phyloP scores from a whole-genome alignment of 2,329 filamentous ascomycete genomes.

The Zasmidium citrigriseum region DNA sequence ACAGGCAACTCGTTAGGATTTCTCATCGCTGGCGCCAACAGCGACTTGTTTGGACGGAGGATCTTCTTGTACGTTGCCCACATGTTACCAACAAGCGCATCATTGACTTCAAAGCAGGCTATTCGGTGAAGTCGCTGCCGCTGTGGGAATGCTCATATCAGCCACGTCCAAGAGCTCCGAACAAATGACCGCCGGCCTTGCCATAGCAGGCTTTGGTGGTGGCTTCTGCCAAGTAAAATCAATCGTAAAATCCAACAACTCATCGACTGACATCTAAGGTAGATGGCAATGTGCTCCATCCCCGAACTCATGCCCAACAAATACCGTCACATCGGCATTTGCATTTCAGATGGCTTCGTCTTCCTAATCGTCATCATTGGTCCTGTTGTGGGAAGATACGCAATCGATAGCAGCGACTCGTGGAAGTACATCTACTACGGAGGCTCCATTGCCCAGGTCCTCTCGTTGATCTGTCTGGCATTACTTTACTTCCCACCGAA shows the following conservation, averaged over 20 bases:
- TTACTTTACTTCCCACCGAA: constrained; percentile 43
- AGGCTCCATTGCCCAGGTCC: constrained; percentile 44
- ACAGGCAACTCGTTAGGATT: constrained; percentile 11
- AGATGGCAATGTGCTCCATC: constrained; percentile 24
- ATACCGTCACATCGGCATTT: constrained; percentile 27
- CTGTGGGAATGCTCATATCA: constrained; percentile 14
- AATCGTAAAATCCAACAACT: background rate
- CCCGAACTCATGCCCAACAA: constrained; percentile 30
- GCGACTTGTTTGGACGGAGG: constrained; percentile 11
- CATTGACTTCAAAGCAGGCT: constrained; percentile 1
- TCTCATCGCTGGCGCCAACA: constrained; percentile 11
- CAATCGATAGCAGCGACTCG: constrained; percentile 35
- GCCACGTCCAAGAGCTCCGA: constrained; percentile 10
- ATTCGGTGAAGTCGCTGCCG: constrained; percentile 14
- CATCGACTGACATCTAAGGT: background rate
- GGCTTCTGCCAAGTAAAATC: constrained; percentile 13
- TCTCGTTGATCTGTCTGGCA: constrained; percentile 46
- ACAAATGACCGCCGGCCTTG: constrained; percentile 15
- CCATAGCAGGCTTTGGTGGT: constrained; percentile 15
- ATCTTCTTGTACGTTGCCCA: constrained; percentile 3
- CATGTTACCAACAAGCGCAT: background rate
- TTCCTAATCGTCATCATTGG: constrained; percentile 49
- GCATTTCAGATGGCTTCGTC: constrained; percentile 33
- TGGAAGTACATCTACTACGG: constrained; percentile 52
- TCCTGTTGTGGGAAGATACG: constrained; percentile 48